phyloP scores from a whole-genome alignment of 345 rosid genomes.

The Citrus sinensis region DVS_A1.0 CM039165.1:32486501-32487000 shows the following conservation, averaged over 20 bases:
- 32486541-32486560: no score
- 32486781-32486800: not conserved
- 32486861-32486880: slow-evolving; percentile 53
- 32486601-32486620: not conserved
- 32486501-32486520: no score
- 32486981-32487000: not conserved
- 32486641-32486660: not conserved
- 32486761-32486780: not conserved
- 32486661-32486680: not conserved
- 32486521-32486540: no score
- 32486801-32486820: slow-evolving; percentile 6
- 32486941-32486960: not conserved
- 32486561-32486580: no score
- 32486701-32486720: no score
- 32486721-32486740: no score
- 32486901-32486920: slow-evolving; percentile 47
- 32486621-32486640: not conserved
- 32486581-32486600: no score
- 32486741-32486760: not conserved
- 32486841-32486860: slow-evolving; percentile 25
- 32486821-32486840: slow-evolving; percentile 20
- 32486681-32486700: not conserved
- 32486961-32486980: not conserved
- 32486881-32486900: slow-evolving; percentile 51
- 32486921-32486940: slow-evolving; percentile 23